Conservation (phyloP, 805 yeast species). For the Wickerhamia fluorescens region DNA sequence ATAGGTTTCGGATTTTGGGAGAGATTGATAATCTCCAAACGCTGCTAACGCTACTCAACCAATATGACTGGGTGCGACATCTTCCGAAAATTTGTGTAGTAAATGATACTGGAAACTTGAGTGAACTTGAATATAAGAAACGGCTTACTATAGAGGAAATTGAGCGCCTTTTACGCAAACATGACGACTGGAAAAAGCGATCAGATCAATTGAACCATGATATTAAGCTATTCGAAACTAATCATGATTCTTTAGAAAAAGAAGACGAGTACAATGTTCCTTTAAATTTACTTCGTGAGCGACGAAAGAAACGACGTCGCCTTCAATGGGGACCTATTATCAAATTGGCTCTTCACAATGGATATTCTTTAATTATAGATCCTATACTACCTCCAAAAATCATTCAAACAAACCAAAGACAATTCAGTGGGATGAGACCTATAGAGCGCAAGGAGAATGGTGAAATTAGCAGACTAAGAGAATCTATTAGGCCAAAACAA, state of each 20-base stretch:
- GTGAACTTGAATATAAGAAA: constrained; percentile 48
- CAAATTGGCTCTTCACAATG: constrained; percentile 29
- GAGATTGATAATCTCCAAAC: constrained; percentile 53
- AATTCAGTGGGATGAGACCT: no score
- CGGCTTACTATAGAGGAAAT: constrained; percentile 46
- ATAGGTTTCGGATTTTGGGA: constrained; percentile 42
- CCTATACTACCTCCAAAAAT: constrained; percentile 26
- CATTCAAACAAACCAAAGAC: constrained; percentile 3
- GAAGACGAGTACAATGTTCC: constrained; percentile 21
- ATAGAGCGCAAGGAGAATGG: no score
- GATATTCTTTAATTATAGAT: constrained; percentile 31
- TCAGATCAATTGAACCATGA: constrained; percentile 19
- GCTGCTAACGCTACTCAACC: constrained; percentile 31
- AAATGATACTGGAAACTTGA: constrained; percentile 37
- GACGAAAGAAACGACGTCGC: constrained; percentile 18
- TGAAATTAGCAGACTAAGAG: no score
- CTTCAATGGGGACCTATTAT: constrained; percentile 28
- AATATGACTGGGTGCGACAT: constrained; percentile 41
- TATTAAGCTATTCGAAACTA: constrained; percentile 12
- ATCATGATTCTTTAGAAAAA: constrained; percentile 7
- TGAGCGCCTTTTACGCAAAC: constrained; percentile 27
- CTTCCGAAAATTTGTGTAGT: constrained; percentile 45
- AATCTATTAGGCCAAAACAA: no score
- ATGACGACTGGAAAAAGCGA: constrained; percentile 31
- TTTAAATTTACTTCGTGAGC: constrained; percentile 14